These are phyloP conservation scores for Allium sativum DNA, from an alignment of 106 monocot genomes.

Conservation along the genomic window DNA sequence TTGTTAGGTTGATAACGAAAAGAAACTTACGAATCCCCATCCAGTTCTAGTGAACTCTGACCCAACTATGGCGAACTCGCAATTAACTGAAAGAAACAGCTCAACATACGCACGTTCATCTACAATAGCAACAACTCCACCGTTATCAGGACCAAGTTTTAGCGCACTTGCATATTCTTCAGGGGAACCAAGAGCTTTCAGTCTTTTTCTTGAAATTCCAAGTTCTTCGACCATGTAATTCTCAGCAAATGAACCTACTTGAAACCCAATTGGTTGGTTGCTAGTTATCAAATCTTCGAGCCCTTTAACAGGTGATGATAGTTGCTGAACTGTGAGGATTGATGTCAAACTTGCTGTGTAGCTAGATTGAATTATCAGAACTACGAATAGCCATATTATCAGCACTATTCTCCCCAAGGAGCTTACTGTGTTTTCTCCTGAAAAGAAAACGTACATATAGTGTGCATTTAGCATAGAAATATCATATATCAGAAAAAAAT, in stretches of 20 bases:
- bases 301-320: slow-evolving; percentile 48
- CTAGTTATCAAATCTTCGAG: slow-evolving; percentile 49
- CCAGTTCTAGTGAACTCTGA: slow-evolving; percentile 75
- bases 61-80: slow-evolving; percentile 47
- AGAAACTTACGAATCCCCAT: slow-evolving; percentile 85
- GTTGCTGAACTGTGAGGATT: slow-evolving; percentile 50
- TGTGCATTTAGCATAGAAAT: neutral
- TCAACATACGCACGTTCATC: slow-evolving; percentile 72
- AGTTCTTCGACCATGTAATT: slow-evolving; percentile 62
- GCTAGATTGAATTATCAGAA: slow-evolving; percentile 57
- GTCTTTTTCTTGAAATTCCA: slow-evolving; percentile 45
- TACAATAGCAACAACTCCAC: slow-evolving; percentile 69
- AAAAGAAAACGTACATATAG: neutral
- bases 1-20: neutral
- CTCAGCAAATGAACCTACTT: slow-evolving; percentile 68
- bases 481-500: neutral
- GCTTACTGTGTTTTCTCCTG: slow-evolving; percentile 49
- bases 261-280: slow-evolving; percentile 67
- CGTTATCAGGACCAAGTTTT: slow-evolving; percentile 60
- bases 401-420: slow-evolving; percentile 41
- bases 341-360: slow-evolving; percentile 73
- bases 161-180: slow-evolving; percentile 46
- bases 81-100: slow-evolving; percentile 46
- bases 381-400: slow-evolving; percentile 65
- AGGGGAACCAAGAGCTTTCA: slow-evolving; percentile 34